Base-by-base conservation (phyloP, 208 protist genomes). In the Trypanosoma avium region DNA sequence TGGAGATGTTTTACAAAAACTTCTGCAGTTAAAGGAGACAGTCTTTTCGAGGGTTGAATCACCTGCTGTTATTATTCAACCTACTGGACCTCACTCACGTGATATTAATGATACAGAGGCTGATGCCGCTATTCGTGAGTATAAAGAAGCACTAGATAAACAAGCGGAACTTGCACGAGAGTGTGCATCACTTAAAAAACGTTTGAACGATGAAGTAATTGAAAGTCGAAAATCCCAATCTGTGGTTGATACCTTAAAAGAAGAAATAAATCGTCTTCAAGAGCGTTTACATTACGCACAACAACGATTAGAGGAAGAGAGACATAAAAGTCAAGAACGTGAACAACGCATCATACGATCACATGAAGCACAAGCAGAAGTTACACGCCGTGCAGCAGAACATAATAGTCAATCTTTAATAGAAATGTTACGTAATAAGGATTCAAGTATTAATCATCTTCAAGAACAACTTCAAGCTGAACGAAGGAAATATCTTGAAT, bases 341-440 rank as follows among this genome's bases (percentile, higher is more conserved):
- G 86, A 93, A 55, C 57, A 46, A 13, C 82, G 90, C 10, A 62
- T 92, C 19, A 42, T 75, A 24, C 67, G 62, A 9, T 78, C 90
- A 10, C 86, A 96, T 61, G 85, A 90, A 35, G 79, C 71, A 36
- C 90, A 96, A 73, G 62, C 63, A 0, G 78, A 82, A 22, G 87
- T 96, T n/a, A 67, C 76, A 22, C 77, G 71, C 5, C 82, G 84
- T 15, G 87, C 90, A 26, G 81, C 79, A 29, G 90, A 96, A 71
- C 90, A 92, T 73, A 92, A 90, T 59, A 73, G 65, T 35, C 66
- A 75, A 21, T 91, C 84, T 69, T 61, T 96, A 53, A 73, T 72
- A 29, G 90, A 92, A 27, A 81, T 93, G 75, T 19, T 96, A 12
- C 67, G 77, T n/a, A 86, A 86, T 43, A 92, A 92, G 62, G 90